Evolutionary conservation across 306 rosid species (phyloP), one percentile per base, ranked within the genome.

Genomic region (Vigna hirtella): DNA sequence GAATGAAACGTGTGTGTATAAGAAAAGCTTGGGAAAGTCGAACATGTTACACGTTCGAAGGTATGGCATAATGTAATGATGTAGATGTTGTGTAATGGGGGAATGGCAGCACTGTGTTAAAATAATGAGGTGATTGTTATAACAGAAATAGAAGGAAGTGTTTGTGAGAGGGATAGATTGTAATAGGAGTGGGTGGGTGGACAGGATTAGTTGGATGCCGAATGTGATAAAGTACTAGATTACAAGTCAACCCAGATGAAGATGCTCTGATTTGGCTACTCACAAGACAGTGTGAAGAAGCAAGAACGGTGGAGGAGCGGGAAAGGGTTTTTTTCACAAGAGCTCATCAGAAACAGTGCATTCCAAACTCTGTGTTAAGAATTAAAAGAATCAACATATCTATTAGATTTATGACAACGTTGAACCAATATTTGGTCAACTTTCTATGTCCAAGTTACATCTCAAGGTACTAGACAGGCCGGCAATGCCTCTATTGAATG

Each of bases 191-290:
- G 62, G 58, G 52, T 74, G 84, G 77, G 76, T 61, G 76, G 79
- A 69, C 56, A 73, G 1, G 38, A 83, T 73, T 77, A 77, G 79
- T 69, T 73, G 85, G 83, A 73, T 68, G 76, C 20, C 1, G 49
- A 63, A 84, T 47, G 47, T 55, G 42, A 67, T 61, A 68, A 40
- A 70, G 56, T 26, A 30, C 12, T 7, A 22, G 43, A 68, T 79
- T 57, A 79, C 55, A 67, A 72, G 84, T 79, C 83, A 86, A 82
- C 80, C 79, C 56, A 14, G 20, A 75, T 56, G 63, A 74, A 73
- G 80, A 77, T 72, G 53, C 67, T 80, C 53, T 76, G 70, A 61
- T 45, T 67, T 40, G 24, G 58, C 50, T 45, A 66, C 45, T 81
- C 53, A 47, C 82, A 30, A 30, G 77, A 73, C 78, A 52, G 14